Evolutionary conservation across 1,284 basidiomycete genomes (phyloP).

Genomic region (Melampsora larici-populina): DNA sequence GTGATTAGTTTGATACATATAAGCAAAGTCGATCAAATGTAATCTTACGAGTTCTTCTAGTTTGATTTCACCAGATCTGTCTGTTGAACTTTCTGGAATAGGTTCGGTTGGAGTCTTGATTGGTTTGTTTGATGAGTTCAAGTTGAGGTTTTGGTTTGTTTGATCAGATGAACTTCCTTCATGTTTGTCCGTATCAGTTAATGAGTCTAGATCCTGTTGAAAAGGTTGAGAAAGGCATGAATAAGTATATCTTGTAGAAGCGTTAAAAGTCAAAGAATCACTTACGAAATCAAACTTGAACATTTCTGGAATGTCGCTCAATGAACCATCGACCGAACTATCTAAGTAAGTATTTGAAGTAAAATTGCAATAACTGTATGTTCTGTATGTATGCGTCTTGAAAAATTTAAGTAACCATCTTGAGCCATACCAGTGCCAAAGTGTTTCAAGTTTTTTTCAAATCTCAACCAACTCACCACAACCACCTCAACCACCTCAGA

Average conservation of each 20-base stretch:
- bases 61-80: background rate
- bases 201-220: conserved; percentile 9
- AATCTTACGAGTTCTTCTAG: background rate
- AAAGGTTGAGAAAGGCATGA: background rate
- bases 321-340: background rate
- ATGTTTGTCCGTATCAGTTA: background rate
- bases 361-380: too few species aligned
- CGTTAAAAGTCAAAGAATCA: background rate
- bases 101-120: background rate
- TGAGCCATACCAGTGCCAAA: too few species aligned
- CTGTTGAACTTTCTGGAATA: background rate
- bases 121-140: background rate
- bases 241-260: background rate
- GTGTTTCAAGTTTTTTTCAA: too few species aligned
- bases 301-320: conserved; percentile 12
- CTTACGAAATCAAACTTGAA: conserved; percentile 42
- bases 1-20: background rate
- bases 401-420: too few species aligned
- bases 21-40: background rate
- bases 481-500: too few species aligned
- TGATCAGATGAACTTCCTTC: background rate
- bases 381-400: too few species aligned
- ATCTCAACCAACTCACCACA: background rate
- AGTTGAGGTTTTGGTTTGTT: too few species aligned
- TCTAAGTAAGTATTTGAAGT: background rate